phyloP scores from a whole-genome alignment of 2,329 filamentous ascomycete species.

The Neonectria ditissima region DNA sequence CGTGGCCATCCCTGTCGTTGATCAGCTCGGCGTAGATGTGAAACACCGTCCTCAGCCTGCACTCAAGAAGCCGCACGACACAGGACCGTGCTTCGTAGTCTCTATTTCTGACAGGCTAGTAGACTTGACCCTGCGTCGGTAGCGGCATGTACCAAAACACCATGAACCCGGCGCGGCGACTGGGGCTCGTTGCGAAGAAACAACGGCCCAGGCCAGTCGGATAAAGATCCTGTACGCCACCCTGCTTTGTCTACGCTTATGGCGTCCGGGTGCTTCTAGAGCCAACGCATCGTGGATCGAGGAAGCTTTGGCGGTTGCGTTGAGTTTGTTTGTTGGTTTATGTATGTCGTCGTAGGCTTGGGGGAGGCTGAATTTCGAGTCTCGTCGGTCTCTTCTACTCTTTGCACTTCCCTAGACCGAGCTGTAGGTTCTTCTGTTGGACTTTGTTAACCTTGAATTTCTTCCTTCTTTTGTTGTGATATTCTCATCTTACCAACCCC shows the following conservation, averaged over 20 bases:
- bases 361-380: neutral
- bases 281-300: slow-evolving; percentile 12
- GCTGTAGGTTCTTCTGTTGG: neutral
- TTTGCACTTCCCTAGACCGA: neutral
- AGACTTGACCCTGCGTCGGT: neutral
- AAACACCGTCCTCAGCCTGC: neutral
- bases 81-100: neutral
- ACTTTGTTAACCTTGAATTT: neutral
- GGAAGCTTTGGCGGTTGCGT: slow-evolving; percentile 2
- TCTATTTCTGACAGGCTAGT: slow-evolving; percentile 1
- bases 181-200: neutral
- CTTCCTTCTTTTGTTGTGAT: neutral
- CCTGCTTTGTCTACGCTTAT: slow-evolving; percentile 6
- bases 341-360: slow-evolving; percentile 4
- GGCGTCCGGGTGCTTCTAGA: slow-evolving; percentile 5
- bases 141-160: neutral
- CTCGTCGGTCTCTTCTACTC: slow-evolving; percentile 3
- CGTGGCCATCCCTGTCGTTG: neutral
- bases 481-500: slow-evolving; percentile 2
- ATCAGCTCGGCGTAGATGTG: neutral
- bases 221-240: neutral
- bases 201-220: neutral
- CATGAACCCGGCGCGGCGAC: slow-evolving; percentile 8
- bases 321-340: slow-evolving; percentile 6
- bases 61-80: neutral